Conservation (phyloP, 2,329 filamentous ascomycete genomes). For the Chrysosporium queenslandicum region DNA sequence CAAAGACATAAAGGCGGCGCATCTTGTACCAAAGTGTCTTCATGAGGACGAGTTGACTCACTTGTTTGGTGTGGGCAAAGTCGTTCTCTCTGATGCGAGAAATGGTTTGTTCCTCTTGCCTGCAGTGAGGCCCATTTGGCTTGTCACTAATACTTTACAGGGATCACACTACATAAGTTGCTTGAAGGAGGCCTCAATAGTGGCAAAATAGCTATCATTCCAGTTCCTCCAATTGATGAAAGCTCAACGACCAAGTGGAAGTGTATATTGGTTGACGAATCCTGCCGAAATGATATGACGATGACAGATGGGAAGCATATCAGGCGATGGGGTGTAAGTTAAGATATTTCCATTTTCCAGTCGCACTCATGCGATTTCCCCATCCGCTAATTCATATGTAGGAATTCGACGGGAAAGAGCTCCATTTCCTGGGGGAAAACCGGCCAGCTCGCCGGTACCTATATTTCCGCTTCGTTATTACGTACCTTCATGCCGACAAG, state of each 20-base stretch:
- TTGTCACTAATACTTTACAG: constrained; percentile 6
- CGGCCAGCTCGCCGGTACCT: constrained; percentile 18
- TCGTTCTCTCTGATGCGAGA: constrained; percentile 12
- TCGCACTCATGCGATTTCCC: neutral
- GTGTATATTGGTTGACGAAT: constrained; percentile 15
- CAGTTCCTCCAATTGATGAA: constrained; percentile 8
- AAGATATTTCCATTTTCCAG: neutral
- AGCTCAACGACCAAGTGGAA: constrained; percentile 12
- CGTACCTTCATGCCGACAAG: constrained; percentile 15
- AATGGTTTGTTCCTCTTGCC: constrained; percentile 11
- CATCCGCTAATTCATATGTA: constrained; percentile 9
- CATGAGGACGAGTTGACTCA: constrained; percentile 15
- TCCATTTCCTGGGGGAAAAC: constrained; percentile 17
- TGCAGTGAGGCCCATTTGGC: neutral
- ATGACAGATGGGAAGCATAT: constrained; percentile 1
- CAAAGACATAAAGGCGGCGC: constrained; percentile 16
- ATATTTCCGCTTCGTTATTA: constrained; percentile 20
- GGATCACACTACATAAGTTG: constrained; percentile 10
- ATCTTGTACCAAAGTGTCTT: constrained; percentile 18
- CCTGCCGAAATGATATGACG: neutral
- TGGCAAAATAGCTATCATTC: constrained; percentile 17
- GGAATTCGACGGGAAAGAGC: constrained; percentile 17
- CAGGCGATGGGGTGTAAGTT: constrained; percentile 7
- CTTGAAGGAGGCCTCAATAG: constrained; percentile 14
- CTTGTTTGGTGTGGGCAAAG: constrained; percentile 18